A percentile compares a stretch with the other conserved stretches of the same genome.
These are phyloP conservation scores for Kwoniella shivajii DNA, from an alignment of 1,284 basidiomycete species.

Conservation along the genomic window DNA sequence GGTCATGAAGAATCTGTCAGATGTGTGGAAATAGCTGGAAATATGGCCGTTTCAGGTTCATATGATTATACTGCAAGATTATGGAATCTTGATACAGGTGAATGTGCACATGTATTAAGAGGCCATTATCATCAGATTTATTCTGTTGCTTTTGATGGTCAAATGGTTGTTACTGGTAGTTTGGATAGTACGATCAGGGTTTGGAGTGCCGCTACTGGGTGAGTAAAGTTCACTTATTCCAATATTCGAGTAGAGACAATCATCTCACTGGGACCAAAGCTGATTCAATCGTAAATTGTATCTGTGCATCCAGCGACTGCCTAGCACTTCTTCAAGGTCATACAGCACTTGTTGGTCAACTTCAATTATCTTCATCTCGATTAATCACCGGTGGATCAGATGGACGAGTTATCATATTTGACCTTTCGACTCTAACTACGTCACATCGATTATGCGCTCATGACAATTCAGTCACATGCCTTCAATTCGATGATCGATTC, in stretches of 20 bases:
- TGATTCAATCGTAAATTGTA: background rate
- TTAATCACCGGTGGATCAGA: slow-evolving; percentile 92
- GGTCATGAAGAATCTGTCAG: slow-evolving; percentile 85
- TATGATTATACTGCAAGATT: slow-evolving; percentile 53
- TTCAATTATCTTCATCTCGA: slow-evolving; percentile 74
- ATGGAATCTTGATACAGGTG: slow-evolving; percentile 81
- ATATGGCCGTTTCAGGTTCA: slow-evolving; percentile 36
- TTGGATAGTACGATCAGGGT: slow-evolving; percentile 89
- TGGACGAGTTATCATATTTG: slow-evolving; percentile 89
- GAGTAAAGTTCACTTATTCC: slow-evolving; percentile 40
- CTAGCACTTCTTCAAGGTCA: slow-evolving; percentile 88
- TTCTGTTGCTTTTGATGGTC: slow-evolving; percentile 88
- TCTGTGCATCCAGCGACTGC: slow-evolving; percentile 63
- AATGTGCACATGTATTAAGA: slow-evolving; percentile 79
- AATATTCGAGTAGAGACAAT: too few species aligned
- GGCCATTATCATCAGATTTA: slow-evolving; percentile 94
- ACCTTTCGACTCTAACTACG: slow-evolving; percentile 63
- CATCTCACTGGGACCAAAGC: background rate
- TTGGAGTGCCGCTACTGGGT: slow-evolving; percentile 83
- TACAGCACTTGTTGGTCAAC: slow-evolving; percentile 89
- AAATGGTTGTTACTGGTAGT: slow-evolving; percentile 80
- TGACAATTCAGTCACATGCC: slow-evolving; percentile 84
- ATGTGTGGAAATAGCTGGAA: slow-evolving; percentile 67
- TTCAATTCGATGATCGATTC: slow-evolving; percentile 84
- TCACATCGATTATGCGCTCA: slow-evolving; percentile 64